These are phyloP conservation scores for Malassezia obtusa DNA, from an alignment of 1,284 basidiomycete species.

Conservation along the genomic window DNA sequence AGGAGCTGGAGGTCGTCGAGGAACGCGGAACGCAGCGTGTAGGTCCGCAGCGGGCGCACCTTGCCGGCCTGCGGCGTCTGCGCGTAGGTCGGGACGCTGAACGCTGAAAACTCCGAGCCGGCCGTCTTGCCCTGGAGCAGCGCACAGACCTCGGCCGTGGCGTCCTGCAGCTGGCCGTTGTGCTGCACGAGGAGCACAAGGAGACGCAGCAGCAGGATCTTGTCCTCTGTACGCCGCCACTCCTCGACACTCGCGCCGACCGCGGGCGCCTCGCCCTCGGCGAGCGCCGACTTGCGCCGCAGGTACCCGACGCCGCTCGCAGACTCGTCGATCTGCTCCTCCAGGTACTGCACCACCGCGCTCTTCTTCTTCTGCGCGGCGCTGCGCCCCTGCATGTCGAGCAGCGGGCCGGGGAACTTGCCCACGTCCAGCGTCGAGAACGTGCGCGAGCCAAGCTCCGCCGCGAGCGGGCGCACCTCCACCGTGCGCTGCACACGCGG, in stretches of 20 bases:
- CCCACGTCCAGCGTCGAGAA: conserved; percentile 34
- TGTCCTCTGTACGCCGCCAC: conserved; percentile 35
- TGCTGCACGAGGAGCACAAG: conserved; percentile 38
- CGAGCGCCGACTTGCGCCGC: conserved; percentile 16
- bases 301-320: conserved; percentile 38
- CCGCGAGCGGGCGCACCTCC: conserved; percentile 22
- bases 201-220: conserved; percentile 33
- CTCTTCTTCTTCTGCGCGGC: conserved; percentile 36
- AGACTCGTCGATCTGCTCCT: conserved; percentile 35
- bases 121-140: conserved; percentile 5
- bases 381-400: conserved; percentile 27
- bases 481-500: conserved; percentile 19
- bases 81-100: conserved; percentile 12
- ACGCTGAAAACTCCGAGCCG: conserved; percentile 5
- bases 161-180: conserved; percentile 29
- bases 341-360: conserved; percentile 28
- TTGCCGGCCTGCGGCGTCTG: conserved; percentile 7
- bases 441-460: conserved; percentile 25
- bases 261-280: background rate
- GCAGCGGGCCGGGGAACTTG: conserved; percentile 37
- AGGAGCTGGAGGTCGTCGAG: conserved; percentile 36
- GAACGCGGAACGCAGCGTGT: conserved; percentile 30
- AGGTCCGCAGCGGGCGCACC: conserved; percentile 21
- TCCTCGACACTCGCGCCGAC: conserved; percentile 21
- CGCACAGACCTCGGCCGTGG: background rate